Base-by-base conservation (phyloP, 1,284 basidiomycete species). In the Leccinum griseonigrum region DNA sequence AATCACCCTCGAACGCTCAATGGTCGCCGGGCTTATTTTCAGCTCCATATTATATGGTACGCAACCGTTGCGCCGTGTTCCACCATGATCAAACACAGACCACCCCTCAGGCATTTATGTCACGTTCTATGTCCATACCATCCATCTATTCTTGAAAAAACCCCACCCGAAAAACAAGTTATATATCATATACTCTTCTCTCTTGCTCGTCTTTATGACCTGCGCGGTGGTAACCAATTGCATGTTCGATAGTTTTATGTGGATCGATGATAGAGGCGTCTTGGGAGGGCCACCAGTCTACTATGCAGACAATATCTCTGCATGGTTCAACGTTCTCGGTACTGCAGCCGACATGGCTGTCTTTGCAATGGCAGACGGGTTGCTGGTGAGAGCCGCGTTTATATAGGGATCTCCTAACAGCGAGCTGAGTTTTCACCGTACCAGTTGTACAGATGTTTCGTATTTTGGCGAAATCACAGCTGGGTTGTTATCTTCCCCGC, bases 391-490 rank as follows among this genome's bases (percentile, higher is more conserved):
- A 10, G 4, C 26, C n/a, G 29, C 9, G 4, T 57, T 58, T 4
- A 8, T 29, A 58, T 11, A 55, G 8, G 3, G 14, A 31, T n/a
- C 2, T 38, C 2, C 18, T 50, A 16, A 26, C 2, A 4, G 10
- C 8, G 38, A 10, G 22, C 29, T 53, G 22, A 53, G 8, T 2
- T 52, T 32, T 14, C 7, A 18, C 5, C 1, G 13, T 3, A 7
- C 22, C 8, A 61, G 57, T 54, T 61, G 22, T 61, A 61, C 34
- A 53, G 60, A 29, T 61, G 57, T 32, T 61, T 29, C 26, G n/a
- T 54, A 10, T 59, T 60, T 26, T 61, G 57, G 60, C 26, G 26
- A n/a, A 34, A 31, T 38, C 28, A 31, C 8, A 51, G 51, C 18
- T 61, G 60, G 60, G 18, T 60, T 9, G 26, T 60, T 29, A 14